These are phyloP conservation scores for Coniochaeta prunicola DNA, from an alignment of 2,329 filamentous ascomycete genomes.

Conservation along the genomic window DNA sequence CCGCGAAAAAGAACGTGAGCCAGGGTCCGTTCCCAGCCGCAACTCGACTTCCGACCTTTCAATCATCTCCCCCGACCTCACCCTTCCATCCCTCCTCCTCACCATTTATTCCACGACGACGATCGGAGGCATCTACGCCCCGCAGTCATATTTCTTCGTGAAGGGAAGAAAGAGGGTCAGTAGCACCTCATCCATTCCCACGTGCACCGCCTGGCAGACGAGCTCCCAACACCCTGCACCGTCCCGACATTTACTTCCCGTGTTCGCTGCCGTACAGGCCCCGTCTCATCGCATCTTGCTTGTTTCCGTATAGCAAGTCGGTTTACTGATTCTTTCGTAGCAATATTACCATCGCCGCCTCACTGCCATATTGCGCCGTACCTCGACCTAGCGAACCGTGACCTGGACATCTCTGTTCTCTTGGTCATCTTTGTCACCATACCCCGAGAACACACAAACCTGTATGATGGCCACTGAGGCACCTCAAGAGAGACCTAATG, in stretches of 20 bases:
- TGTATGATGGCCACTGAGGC: conserved; percentile 61
- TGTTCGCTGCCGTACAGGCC: background rate
- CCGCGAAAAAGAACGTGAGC: background rate
- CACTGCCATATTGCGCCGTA: background rate
- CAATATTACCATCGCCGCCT: background rate
- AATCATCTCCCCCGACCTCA: background rate
- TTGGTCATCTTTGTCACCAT: conserved; percentile 4
- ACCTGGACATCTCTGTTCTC: conserved; percentile 4
- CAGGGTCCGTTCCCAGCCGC: conserved; percentile 1
- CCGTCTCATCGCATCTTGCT: background rate
- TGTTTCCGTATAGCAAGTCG: background rate
- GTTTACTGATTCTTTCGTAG: conserved; percentile 1
- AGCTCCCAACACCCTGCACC: background rate
- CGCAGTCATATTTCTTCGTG: background rate
- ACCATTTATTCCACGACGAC: background rate
- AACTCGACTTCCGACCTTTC: conserved; percentile 2
- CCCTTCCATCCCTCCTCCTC: background rate
- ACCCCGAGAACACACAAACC: conserved; percentile 23
- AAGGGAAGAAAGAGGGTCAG: background rate
- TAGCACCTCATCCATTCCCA: background rate
- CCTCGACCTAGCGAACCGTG: background rate
- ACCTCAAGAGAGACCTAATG: conserved; percentile 44
- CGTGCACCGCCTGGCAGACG: background rate
- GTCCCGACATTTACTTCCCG: background rate
- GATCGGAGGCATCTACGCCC: background rate